Conservation (phyloP, 208 protist genomes). For the Trypanosoma caninum region DNA sequence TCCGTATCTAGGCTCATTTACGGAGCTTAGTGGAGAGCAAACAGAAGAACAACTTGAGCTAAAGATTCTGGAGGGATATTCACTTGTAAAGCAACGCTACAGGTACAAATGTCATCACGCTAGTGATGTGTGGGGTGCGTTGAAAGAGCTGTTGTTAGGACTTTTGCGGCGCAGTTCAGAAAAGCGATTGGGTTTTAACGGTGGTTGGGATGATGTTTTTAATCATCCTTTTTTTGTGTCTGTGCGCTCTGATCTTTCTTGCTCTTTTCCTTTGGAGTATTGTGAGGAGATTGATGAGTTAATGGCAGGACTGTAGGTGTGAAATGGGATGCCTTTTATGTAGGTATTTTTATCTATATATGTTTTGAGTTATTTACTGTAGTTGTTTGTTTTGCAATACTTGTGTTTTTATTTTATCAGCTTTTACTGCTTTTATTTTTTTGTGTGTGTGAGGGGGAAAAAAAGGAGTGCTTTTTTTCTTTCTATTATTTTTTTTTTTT, state of each 20-base stretch:
- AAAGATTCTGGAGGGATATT: constrained; percentile 6
- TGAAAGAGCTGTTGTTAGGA: constrained; percentile 14
- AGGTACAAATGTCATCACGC: not conserved
- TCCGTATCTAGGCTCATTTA: constrained; percentile 13
- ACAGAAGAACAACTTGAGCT: constrained; percentile 3
- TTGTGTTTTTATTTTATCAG: too few relatives aligned
- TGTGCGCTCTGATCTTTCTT: not conserved
- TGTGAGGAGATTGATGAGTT: constrained; percentile 36
- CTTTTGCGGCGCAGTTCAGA: constrained; percentile 23
- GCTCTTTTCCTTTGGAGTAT: constrained; percentile 24
- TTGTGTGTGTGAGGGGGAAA: too few relatives aligned
- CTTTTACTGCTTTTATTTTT: too few relatives aligned
- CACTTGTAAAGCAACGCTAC: constrained; percentile 15
- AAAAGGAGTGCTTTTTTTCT: too few relatives aligned
- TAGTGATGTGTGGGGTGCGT: constrained; percentile 8
- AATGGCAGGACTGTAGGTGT: constrained; percentile 24
- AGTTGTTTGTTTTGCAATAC: too few relatives aligned
- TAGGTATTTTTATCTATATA: too few relatives aligned
- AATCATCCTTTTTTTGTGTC: constrained; percentile 15
- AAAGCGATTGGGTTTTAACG: constrained; percentile 5
- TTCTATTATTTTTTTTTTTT: not conserved
- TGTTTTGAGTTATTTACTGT: too few relatives aligned
- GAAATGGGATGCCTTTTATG: not conserved
- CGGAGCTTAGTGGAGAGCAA: constrained; percentile 1
- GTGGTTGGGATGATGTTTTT: constrained; percentile 20